phyloP scores from a whole-genome alignment of 805 yeast genomes.

The Lipomyces spencermartinsiae region DNA sequence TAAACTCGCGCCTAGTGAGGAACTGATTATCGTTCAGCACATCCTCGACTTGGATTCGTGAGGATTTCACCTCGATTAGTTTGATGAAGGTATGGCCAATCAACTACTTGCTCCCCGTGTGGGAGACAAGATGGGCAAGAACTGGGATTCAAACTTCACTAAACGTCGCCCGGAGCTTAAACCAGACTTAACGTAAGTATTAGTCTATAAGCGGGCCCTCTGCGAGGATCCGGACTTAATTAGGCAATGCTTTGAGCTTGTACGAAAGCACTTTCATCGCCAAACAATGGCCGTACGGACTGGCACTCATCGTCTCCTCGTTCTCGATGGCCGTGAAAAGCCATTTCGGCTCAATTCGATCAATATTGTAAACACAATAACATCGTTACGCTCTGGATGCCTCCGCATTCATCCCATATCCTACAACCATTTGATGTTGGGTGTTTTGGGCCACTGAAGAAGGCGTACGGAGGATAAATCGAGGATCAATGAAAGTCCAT shows the following conservation, averaged over 20 bases:
- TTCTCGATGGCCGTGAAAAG: constrained; percentile 27
- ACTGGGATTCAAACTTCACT: constrained; percentile 7
- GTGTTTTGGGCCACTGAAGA: constrained; percentile 21
- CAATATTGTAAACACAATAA: constrained; percentile 10
- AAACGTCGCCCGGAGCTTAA: constrained; percentile 2
- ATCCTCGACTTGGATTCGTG: constrained; percentile 13
- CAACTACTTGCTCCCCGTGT: background rate
- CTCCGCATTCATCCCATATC: constrained; percentile 24
- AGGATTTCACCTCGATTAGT: constrained; percentile 15
- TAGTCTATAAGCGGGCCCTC: constrained; percentile 7
- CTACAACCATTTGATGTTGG: constrained; percentile 24
- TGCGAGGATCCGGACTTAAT: constrained; percentile 8
- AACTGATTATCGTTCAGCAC: constrained; percentile 5
- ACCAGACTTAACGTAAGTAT: background rate
- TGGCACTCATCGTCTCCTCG: constrained; percentile 17
- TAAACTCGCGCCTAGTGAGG: background rate
- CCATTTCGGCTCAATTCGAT: constrained; percentile 10
- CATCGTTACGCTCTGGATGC: constrained; percentile 19
- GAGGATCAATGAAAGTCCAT: constrained; percentile 7
- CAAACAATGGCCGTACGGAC: constrained; percentile 12
- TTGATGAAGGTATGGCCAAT: constrained; percentile 13
- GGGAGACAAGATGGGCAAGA: background rate
- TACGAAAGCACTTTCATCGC: constrained; percentile 11
- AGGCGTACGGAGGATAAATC: constrained; percentile 14
- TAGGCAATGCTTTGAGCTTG: constrained; percentile 9